Percentiles rank a stretch among this genome's conserved stretches.
phyloP scores from a whole-genome alignment of 2,329 filamentous ascomycete genomes.

The Chaetomiaceae sp. region DNA sequence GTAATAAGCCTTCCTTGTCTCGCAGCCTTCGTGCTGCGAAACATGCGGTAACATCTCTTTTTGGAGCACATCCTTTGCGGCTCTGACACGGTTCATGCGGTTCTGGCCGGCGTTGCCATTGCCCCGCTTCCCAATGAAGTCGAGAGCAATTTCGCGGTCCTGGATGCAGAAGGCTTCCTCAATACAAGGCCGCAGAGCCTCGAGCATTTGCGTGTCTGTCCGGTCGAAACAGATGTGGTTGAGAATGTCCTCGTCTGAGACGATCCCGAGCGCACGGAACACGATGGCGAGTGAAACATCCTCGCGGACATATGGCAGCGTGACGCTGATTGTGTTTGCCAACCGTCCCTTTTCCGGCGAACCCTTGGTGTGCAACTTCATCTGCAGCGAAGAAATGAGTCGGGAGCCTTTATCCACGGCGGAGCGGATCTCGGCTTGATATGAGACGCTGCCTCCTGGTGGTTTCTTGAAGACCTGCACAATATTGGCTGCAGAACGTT shows the following conservation, averaged over 20 bases:
- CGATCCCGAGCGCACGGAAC: conserved; percentile 90
- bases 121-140: conserved; percentile 92
- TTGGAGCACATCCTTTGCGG: conserved; percentile 89
- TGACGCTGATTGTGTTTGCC: conserved; percentile 84
- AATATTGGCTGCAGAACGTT: conserved; percentile 95
- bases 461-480: conserved; percentile 99
- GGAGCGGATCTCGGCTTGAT: conserved; percentile 92
- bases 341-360: conserved; percentile 74
- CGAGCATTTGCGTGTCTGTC: conserved; percentile 92
- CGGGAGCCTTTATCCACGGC: conserved; percentile 94
- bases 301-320: conserved; percentile 86
- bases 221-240: conserved; percentile 97
- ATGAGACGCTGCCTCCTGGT: conserved; percentile 83
- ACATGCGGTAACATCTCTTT: conserved; percentile 97
- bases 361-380: conserved; percentile 86
- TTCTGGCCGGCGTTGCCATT: conserved; percentile 65
- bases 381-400: conserved; percentile 84
- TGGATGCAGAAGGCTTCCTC: conserved; percentile 97
- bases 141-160: conserved; percentile 87
- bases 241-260: conserved; percentile 95
- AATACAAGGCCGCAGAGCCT: conserved; percentile 95
- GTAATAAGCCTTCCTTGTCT: conserved; percentile 96
- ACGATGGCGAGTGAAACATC: conserved; percentile 94
- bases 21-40: conserved; percentile 88
- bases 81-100: conserved; percentile 82